Conservation (phyloP, 2,329 filamentous ascomycete species). For the Amauroascus verrucosus region DNA sequence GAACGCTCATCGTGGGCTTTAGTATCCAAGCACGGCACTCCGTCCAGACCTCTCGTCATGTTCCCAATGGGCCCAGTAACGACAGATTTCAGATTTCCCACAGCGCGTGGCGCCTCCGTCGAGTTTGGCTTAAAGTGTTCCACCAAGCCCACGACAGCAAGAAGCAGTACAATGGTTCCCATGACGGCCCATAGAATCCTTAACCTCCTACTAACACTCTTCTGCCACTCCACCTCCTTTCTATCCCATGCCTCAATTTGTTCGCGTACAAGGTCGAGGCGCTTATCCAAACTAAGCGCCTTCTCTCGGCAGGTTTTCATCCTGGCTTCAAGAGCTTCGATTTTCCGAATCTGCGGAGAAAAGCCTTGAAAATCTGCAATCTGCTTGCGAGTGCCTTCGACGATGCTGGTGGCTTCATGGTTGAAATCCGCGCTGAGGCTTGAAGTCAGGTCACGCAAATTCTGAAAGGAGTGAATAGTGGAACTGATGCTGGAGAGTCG, state of each 20-base stretch:
- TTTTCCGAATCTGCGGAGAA: slow-evolving; percentile 28
- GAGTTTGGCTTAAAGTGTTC: slow-evolving; percentile 6
- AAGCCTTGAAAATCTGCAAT: slow-evolving; percentile 32
- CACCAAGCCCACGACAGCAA: slow-evolving; percentile 21
- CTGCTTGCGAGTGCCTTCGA: slow-evolving; percentile 31
- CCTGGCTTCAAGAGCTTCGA: slow-evolving; percentile 30
- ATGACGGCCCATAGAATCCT: slow-evolving; percentile 32
- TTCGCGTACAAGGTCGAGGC: slow-evolving; percentile 31
- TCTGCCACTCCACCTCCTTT: slow-evolving; percentile 36
- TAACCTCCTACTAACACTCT: slow-evolving; percentile 29
- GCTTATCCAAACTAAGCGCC: slow-evolving; percentile 29
- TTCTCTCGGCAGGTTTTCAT: slow-evolving; percentile 30
- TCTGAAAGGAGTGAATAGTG: slow-evolving; percentile 36
- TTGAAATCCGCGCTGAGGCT: slow-evolving; percentile 32
- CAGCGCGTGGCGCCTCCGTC: too few species aligned
- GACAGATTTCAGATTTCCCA: not conserved
- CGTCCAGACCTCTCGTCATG: not conserved
- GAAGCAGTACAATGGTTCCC: slow-evolving; percentile 21
- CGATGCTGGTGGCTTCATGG: slow-evolving; percentile 27
- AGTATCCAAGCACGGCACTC: not conserved
- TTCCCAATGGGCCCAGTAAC: not conserved
- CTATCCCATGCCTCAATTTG: slow-evolving; percentile 36
- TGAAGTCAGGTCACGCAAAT: slow-evolving; percentile 30
- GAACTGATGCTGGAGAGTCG: slow-evolving; percentile 33
- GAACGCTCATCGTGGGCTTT: not conserved